Conservation (phyloP, 2,329 filamentous ascomycete genomes). For the Coleophoma eucalyptorum region DNA sequence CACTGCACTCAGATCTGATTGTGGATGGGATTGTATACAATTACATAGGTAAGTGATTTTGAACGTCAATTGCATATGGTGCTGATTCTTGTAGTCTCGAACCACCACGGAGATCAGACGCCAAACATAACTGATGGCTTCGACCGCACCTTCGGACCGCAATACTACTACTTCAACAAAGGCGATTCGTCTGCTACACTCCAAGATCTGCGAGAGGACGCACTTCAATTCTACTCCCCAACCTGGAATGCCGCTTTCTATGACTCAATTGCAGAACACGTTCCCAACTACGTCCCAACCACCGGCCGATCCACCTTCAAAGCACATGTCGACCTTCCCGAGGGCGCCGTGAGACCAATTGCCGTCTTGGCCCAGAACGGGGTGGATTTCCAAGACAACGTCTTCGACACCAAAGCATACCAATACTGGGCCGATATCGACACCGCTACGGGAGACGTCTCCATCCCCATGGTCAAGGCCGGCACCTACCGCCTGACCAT, state of each 20-base stretch:
- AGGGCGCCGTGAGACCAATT: constrained; percentile 45
- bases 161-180: constrained; percentile 61
- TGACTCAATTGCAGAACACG: constrained; percentile 55
- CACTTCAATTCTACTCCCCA: constrained; percentile 43
- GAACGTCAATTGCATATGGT: background rate
- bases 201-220: constrained; percentile 48
- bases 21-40: constrained; percentile 66
- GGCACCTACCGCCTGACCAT: constrained; percentile 60
- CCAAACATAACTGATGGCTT: constrained; percentile 63
- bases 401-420: constrained; percentile 46
- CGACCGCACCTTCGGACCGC: constrained; percentile 61
- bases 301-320: constrained; percentile 45
- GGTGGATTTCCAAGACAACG: constrained; percentile 56
- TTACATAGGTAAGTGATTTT: constrained; percentile 39
- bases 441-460: constrained; percentile 37
- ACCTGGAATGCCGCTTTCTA: constrained; percentile 59
- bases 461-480: constrained; percentile 49
- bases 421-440: constrained; percentile 60
- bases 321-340: constrained; percentile 46
- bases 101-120: constrained; percentile 59
- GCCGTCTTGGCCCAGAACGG: constrained; percentile 50
- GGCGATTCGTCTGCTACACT: constrained; percentile 41
- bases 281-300: constrained; percentile 55
- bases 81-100: constrained; percentile 39
- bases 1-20: constrained; percentile 57